Conservation (phyloP, 306 rosid genomes). For the Carpinus viminea region DNA sequence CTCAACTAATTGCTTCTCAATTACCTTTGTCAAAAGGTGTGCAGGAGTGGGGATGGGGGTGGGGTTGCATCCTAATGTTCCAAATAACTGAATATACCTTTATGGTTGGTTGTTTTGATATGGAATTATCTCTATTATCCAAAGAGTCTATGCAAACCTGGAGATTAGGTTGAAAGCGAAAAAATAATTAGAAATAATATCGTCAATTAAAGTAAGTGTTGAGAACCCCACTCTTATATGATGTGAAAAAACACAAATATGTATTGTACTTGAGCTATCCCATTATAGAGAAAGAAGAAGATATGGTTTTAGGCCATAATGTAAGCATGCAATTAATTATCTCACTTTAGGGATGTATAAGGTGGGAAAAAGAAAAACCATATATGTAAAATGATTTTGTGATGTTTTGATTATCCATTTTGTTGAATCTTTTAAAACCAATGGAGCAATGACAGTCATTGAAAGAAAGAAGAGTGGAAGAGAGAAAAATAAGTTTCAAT, state of each 20-base stretch:
- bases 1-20: slow-evolving; percentile 9
- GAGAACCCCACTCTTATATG: not conserved
- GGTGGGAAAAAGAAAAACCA: too few species aligned
- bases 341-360: too few species aligned
- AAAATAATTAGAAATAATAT: not conserved
- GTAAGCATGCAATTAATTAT: too few species aligned
- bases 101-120: not conserved
- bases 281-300: not conserved
- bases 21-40: not conserved
- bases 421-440: not conserved
- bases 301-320: not conserved
- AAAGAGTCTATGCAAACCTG: not conserved
- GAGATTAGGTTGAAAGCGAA: not conserved
- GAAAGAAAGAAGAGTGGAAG: not conserved
- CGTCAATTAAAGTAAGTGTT: not conserved
- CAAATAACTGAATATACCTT: not conserved
- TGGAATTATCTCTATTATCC: not conserved
- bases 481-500: not conserved
- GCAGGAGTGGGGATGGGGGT: not conserved
- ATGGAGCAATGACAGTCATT: not conserved
- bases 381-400: too few species aligned
- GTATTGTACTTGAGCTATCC: not conserved
- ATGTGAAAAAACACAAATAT: not conserved
- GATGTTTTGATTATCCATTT: too few species aligned
- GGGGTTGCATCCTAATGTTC: not conserved